phyloP scores from a whole-genome alignment of 805 yeast genomes.

The Pichia cephalocereana region DNA sequence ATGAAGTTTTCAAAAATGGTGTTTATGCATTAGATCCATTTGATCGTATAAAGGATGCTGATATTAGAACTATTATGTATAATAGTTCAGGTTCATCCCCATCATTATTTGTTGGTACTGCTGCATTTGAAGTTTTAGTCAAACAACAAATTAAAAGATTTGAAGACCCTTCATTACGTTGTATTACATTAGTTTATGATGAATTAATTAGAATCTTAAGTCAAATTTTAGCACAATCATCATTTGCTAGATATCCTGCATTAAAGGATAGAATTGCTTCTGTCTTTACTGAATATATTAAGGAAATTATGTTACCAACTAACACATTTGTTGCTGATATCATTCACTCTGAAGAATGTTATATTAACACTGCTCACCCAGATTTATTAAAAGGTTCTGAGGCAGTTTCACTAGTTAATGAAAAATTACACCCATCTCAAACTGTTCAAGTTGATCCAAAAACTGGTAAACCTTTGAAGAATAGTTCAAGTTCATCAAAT shows the following conservation, averaged over 20 bases:
- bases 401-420: slow-evolving; percentile 90
- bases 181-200: slow-evolving; percentile 86
- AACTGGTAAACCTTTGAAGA: slow-evolving; percentile 62
- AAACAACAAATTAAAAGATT: slow-evolving; percentile 89
- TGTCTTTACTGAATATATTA: slow-evolving; percentile 68
- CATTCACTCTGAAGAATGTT: slow-evolving; percentile 80
- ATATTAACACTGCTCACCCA: slow-evolving; percentile 96
- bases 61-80: slow-evolving; percentile 93
- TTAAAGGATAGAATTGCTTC: slow-evolving; percentile 80
- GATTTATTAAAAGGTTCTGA: slow-evolving; percentile 91
- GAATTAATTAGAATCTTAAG: slow-evolving; percentile 86
- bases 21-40: slow-evolving; percentile 88
- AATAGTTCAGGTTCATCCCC: slow-evolving; percentile 96
- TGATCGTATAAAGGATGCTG: slow-evolving; percentile 91
- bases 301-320: slow-evolving; percentile 76
- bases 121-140: slow-evolving; percentile 92
- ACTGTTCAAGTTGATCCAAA: slow-evolving; percentile 80
- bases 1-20: slow-evolving; percentile 91
- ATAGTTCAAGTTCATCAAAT: background rate
- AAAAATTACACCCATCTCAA: slow-evolving; percentile 63
- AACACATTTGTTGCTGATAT: slow-evolving; percentile 77
- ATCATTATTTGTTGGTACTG: slow-evolving; percentile 92
- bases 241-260: slow-evolving; percentile 82
- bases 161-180: slow-evolving; percentile 86
- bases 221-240: slow-evolving; percentile 73